Conservation (phyloP, 768 basidiomycete species). For the Crassisporium funariophilum region DNA sequence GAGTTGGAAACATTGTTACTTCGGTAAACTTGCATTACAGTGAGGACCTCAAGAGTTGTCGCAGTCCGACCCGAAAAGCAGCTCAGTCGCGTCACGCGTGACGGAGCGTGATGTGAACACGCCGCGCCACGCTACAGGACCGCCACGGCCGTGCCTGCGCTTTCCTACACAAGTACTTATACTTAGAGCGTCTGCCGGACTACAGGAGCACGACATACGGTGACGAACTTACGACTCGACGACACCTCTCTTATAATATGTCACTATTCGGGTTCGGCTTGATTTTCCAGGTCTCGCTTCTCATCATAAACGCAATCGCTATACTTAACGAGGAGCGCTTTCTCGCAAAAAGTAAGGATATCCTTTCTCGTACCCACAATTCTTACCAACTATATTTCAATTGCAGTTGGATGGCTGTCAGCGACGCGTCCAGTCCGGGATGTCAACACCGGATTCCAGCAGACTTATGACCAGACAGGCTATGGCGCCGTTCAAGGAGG, state of each 20-base stretch:
- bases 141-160: no score
- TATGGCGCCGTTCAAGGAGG: conserved; percentile 50
- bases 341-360: conserved; percentile 79
- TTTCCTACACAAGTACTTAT: no score
- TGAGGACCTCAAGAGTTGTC: conserved; percentile 6
- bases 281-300: conserved; percentile 82
- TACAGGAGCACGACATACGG: no score
- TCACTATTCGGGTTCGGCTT: conserved; percentile 69
- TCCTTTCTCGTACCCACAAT: conserved; percentile 3
- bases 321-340: conserved; percentile 97
- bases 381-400: conserved; percentile 14
- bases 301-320: conserved; percentile 93
- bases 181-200: no score
- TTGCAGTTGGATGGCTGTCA: conserved; percentile 83
- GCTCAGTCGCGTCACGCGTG: conserved; percentile 1
- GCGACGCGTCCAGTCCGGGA: conserved; percentile 65
- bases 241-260: conserved; percentile 33
- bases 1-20: conserved; percentile 23
- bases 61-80: not conserved
- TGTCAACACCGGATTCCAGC: conserved; percentile 58
- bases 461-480: conserved; percentile 66
- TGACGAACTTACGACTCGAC: no score
- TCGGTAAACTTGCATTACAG: conserved; percentile 32
- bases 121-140: no score
- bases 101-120: no score